phyloP scores from a whole-genome alignment of 192 early-diverging fungal species.

The Coemansia sp. region DNA sequence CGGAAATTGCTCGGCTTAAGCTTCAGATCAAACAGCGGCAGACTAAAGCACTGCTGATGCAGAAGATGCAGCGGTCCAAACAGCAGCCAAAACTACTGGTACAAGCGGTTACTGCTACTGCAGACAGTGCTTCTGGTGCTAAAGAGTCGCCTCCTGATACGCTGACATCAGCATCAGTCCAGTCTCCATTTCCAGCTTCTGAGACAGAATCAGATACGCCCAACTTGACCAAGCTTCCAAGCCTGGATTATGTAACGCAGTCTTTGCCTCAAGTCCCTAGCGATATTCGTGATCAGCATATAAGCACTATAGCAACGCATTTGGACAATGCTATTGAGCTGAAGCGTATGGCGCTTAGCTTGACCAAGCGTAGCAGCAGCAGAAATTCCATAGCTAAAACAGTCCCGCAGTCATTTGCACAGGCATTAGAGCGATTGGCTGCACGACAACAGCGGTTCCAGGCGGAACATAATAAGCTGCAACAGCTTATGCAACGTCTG shows the following conservation, averaged over 20 bases:
- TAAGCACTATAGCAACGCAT: not conserved
- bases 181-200: too few species aligned
- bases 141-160: too few species aligned
- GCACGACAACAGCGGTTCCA: not conserved
- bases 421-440: not conserved
- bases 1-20: constrained; percentile 36
- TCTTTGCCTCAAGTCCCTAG: not conserved
- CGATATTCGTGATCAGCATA: not conserved
- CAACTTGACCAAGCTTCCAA: not conserved
- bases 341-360: constrained; percentile 8
- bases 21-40: constrained; percentile 37
- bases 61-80: constrained; percentile 22
- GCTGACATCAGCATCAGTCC: too few species aligned
- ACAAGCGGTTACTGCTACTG: too few species aligned
- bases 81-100: too few species aligned
- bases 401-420: not conserved
- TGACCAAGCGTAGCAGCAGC: not conserved
- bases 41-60: constrained; percentile 22
- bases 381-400: not conserved
- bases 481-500: constrained; percentile 11
- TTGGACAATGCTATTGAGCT: constrained; percentile 7
- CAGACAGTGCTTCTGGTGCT: too few species aligned
- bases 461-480: not conserved
- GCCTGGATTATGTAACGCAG: constrained; percentile 1
- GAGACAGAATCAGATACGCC: too few species aligned